Evolutionary conservation across 257 asterid species (phyloP), one percentile per base, ranked within the genome.

Genomic region (Catharanthus roseus): DNA sequence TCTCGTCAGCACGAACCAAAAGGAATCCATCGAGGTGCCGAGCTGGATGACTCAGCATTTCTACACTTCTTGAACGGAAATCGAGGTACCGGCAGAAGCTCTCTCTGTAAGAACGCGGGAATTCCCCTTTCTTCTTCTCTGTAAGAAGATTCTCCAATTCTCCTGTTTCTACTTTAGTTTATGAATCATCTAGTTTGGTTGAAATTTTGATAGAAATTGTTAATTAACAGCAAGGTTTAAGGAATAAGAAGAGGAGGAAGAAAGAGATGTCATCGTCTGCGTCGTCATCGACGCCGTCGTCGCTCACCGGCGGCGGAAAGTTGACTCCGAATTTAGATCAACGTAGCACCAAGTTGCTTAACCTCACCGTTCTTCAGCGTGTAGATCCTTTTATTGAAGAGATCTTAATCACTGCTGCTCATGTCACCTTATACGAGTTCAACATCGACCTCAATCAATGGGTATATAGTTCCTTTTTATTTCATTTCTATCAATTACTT

Each of bases 321-420:
- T 61, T 89, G 75, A 86, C 73, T 86, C 96, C 92, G 76, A 80
- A 84, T 77, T 77, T 91, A 54, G 92, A 89, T 67, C 82, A 85
- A 75, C 85, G 85, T 77, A 80, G 81, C 76, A 87, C 90, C 12
- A 85, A 87, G 79, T 3, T 72, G 67, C 86, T 89, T 11, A 89
- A 91, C 72, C 77, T 91, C 77, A 89, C 89, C 23, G 97, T 89
- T 70, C 86, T 91, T 23, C 97, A 89, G 87, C 81, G 96, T 49
- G 77, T 78, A 53, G 96, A 92, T 76, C 90, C 87, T 15, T 86
- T 45, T 57, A 82, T 92, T 31, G 90, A 90, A 69, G 88, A 92
- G 75, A 92, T 88, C 84, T 78, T 90, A 61, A 78, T 84, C 79
- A 87, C 89, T 29, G 91, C 88, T 34, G 81, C 87, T 68, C 96